phyloP scores from a whole-genome alignment of 129 eudicot genomes.

The Chrysanthemum lavandulifolium region DNA sequence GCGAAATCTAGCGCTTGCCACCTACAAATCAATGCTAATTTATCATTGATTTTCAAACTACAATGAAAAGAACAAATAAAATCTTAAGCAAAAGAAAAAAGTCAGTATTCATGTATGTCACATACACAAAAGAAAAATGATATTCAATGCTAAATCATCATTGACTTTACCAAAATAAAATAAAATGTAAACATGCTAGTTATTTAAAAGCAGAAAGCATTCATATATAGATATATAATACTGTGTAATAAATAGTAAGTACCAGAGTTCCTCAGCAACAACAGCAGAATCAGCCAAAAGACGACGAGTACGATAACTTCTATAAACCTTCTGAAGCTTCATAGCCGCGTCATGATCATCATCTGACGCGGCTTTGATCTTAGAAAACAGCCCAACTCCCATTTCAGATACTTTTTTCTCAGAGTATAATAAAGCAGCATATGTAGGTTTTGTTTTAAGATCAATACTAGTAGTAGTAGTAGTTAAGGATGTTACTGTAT shows the following conservation, averaged over 20 bases:
- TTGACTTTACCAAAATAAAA: neutral
- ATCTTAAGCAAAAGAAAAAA: no score
- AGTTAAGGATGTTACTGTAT: no score
- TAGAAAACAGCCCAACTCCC: neutral
- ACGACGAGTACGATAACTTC: conserved; percentile 94
- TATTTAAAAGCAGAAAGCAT: neutral
- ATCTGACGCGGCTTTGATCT: neutral
- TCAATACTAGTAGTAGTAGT: no score
- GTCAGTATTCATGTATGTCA: no score
- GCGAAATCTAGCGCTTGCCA: conserved; percentile 96
- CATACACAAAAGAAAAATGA: neutral
- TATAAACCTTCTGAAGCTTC: conserved; percentile 69
- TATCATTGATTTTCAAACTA: no score
- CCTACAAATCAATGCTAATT: conserved; percentile 43
- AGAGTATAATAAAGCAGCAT: neutral
- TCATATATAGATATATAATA: neutral
- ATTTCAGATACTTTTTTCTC: neutral
- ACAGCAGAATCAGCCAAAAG: conserved; percentile 91
- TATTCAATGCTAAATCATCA: conserved; percentile 4
- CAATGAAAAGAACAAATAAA: no score
- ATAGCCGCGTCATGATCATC: conserved; percentile 57
- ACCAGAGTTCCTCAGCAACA: conserved; percentile 92
- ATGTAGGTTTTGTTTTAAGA: neutral
- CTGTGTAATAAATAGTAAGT: neutral
- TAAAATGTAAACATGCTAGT: neutral